Base-by-base conservation (phyloP, 1,284 basidiomycete species). In the Hemileccinum hortonii region DNA sequence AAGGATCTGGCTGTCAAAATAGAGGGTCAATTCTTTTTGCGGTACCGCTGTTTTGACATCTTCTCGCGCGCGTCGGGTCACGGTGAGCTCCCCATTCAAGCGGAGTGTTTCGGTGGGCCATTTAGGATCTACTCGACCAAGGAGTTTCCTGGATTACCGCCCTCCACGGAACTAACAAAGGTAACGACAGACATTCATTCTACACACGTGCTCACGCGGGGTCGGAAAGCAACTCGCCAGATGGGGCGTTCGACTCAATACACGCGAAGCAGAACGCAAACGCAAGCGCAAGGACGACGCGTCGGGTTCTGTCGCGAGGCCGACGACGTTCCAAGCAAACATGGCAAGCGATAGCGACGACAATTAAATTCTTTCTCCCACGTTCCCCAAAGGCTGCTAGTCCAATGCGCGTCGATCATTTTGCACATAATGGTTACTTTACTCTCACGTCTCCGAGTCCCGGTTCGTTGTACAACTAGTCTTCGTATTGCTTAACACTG, bases 81-180 rank as follows among this genome's bases (percentile, higher is more conserved):
- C 10, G 56, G 56, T 5, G 71, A 75, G 44, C 68, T 77, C 0
- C 76, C 77, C 7, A 76, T 90, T 18, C 80, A 87, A 58, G 84
- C 86, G 2, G 85, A 89, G 65, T 84, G 83, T 61, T 86, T 80
- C 49, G 87, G 87, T 9, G 83, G 83, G 0, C 56, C 73, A 2
- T 90, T 90, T 66, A 79, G 78, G 19, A 79, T 90, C 0, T 90
- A 87, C 61, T 87, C 87, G 21, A 90, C 88, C 0, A 90, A 90
- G 60, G 85, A 87, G 63, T 90, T 90, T 62, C 88, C 88, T 0
- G 87, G 87, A 2, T 67, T 90, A 15, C 79, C 76, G 22, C 78
- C 84, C 3, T 90, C 87, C 0, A 90, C 88, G 0, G 81, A 86
- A 35, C 69, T 90, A 39, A 90, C 88, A 6, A 90, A 87, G 78